These are phyloP conservation scores for Domatiomyces globalis DNA, from an alignment of 2,329 filamentous ascomycete species.

Conservation along the genomic window DNA sequence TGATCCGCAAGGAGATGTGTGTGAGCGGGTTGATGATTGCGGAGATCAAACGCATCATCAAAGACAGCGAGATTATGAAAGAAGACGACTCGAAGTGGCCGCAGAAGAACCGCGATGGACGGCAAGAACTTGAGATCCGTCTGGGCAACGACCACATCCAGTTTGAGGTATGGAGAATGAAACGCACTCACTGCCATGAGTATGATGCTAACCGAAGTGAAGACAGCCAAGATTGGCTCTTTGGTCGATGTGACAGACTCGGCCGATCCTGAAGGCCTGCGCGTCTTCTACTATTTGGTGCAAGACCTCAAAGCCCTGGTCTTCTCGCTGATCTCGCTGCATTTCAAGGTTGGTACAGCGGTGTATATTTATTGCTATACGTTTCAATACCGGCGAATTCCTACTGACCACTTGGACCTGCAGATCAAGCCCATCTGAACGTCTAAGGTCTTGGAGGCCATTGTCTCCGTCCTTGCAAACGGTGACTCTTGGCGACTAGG, in stretches of 20 bases:
- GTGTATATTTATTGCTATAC: not conserved
- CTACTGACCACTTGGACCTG: conserved; percentile 5
- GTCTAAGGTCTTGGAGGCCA: not conserved
- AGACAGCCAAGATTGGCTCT: conserved; percentile 98
- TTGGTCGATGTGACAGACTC: conserved; percentile 94
- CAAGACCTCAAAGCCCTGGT: conserved; percentile 94
- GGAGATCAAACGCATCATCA: conserved; percentile 95
- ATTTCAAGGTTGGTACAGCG: conserved; percentile 61
- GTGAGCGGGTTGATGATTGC: conserved; percentile 80
- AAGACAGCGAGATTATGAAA: conserved; percentile 93
- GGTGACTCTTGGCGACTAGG: not conserved
- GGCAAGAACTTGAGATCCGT: conserved; percentile 90
- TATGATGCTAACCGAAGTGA: conserved; percentile 16
- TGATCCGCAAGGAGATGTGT: conserved; percentile 99
- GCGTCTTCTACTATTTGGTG: conserved; percentile 97
- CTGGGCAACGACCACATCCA: conserved; percentile 92
- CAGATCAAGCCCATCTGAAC: conserved; percentile 40
- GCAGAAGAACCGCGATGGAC: conserved; percentile 96
- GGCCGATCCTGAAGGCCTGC: conserved; percentile 82
- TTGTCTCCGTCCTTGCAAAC: not conserved
- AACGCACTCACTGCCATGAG: not conserved
- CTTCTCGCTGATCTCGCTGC: conserved; percentile 87
- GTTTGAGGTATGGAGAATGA: conserved; percentile 59
- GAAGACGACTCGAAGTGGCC: conserved; percentile 99
- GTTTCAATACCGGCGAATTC: not conserved